phyloP scores from a whole-genome alignment of 768 basidiomycete species.

The Lactarius psammicola region DNA sequence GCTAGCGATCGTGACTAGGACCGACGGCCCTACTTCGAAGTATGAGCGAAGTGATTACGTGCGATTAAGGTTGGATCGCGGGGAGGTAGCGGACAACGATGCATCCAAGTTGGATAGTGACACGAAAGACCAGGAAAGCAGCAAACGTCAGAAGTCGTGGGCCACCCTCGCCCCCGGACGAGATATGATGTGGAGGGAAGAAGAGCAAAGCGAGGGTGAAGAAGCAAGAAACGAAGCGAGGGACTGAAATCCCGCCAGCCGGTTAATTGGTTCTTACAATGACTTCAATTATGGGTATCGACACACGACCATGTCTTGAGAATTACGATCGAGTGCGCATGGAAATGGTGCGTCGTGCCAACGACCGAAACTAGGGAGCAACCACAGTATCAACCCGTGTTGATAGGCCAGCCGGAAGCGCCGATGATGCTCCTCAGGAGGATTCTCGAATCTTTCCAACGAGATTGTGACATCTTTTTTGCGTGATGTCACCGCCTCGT shows the following conservation, averaged over 20 bases:
- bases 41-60: slow-evolving; percentile 26
- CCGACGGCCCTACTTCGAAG: slow-evolving; percentile 19
- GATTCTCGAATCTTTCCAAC: background rate
- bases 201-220: slow-evolving; percentile 8
- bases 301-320: slow-evolving; percentile 5
- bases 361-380: slow-evolving; percentile 13
- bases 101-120: slow-evolving; percentile 22
- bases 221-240: slow-evolving; percentile 11
- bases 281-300: slow-evolving; percentile 14
- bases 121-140: slow-evolving; percentile 16
- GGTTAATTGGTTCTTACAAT: slow-evolving; percentile 26
- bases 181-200: slow-evolving; percentile 9
- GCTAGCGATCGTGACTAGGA: slow-evolving; percentile 25
- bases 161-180: slow-evolving; percentile 20
- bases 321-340: slow-evolving; percentile 22
- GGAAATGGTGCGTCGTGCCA: slow-evolving; percentile 7
- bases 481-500: slow-evolving; percentile 12
- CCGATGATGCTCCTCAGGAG: slow-evolving; percentile 13
- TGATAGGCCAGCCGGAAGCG: slow-evolving; percentile 12
- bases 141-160: slow-evolving; percentile 12
- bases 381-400: slow-evolving; percentile 10
- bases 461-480: background rate
- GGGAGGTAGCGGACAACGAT: slow-evolving; percentile 15
- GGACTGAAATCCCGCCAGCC: slow-evolving; percentile 12
- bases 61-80: slow-evolving; percentile 23